phyloP scores from a whole-genome alignment of 2,329 filamentous ascomycete genomes.

The Tolypocladium pustulatum region DNA sequence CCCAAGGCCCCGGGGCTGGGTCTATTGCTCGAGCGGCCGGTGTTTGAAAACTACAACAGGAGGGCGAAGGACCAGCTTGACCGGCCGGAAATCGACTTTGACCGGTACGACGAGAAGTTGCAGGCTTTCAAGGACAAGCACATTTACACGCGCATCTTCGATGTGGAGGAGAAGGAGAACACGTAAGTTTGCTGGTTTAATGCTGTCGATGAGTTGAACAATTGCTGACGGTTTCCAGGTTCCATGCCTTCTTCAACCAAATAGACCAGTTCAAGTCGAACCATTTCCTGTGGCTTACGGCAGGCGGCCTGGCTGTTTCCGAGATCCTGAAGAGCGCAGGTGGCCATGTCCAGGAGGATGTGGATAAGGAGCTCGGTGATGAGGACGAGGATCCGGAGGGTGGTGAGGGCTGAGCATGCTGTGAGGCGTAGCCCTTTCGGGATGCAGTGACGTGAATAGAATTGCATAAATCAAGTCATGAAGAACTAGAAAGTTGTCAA shows the following conservation, averaged over 20 bases:
- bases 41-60: constrained; percentile 83
- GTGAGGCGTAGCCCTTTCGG: not conserved
- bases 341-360: constrained; percentile 28
- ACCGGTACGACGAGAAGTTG: constrained; percentile 66
- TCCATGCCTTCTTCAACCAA: constrained; percentile 70
- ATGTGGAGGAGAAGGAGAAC: constrained; percentile 78
- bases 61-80: constrained; percentile 54
- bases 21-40: constrained; percentile 76
- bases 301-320: constrained; percentile 54
- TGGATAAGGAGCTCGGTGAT: constrained; percentile 39
- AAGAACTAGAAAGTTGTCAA: not conserved
- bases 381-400: constrained; percentile 41
- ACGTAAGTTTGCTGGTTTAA: constrained; percentile 47
- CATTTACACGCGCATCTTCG: constrained; percentile 87
- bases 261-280: constrained; percentile 63
- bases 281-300: constrained; percentile 66
- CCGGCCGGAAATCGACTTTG: constrained; percentile 66
- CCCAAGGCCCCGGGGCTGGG: constrained; percentile 90
- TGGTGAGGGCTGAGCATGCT: constrained; percentile 25
- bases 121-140: constrained; percentile 82
- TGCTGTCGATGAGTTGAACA: not conserved
- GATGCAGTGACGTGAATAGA: not conserved
- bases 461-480: not conserved
- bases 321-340: constrained; percentile 23
- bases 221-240: constrained; percentile 33